Conservation (phyloP, 148 eudicot species). For the Simmondsia chinensis region DNA sequence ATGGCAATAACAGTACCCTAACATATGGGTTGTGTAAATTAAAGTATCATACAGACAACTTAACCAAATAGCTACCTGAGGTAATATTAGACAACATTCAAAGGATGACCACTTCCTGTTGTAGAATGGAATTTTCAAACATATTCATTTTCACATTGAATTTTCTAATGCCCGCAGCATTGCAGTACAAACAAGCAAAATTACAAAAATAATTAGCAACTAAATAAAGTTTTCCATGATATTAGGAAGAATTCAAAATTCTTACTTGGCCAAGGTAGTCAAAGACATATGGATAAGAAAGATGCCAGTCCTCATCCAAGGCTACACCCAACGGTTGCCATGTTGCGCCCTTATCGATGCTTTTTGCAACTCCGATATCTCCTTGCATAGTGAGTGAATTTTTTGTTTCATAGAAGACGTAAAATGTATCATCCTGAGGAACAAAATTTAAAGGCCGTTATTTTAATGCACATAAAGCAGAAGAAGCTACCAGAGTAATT, state of each 20-base stretch:
- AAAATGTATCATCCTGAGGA: slow-evolving; percentile 61
- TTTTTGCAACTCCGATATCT: slow-evolving; percentile 90
- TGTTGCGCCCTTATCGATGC: slow-evolving; percentile 80
- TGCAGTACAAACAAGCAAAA: not conserved
- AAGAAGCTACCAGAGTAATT: too few species aligned
- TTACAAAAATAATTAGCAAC: not conserved
- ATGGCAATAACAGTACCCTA: too few species aligned
- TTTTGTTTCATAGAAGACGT: slow-evolving; percentile 79
- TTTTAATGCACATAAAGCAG: too few species aligned
- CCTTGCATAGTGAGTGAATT: slow-evolving; percentile 90
- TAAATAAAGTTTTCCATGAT: not conserved
- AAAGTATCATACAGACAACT: too few species aligned
- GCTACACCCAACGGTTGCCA: slow-evolving; percentile 90
- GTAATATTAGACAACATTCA: too few species aligned
- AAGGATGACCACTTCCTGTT: too few species aligned
- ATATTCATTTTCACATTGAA: too few species aligned
- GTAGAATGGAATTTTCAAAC: too few species aligned
- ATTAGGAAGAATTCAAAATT: slow-evolving; percentile 1
- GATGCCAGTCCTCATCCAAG: slow-evolving; percentile 97
- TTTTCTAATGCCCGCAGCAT: too few species aligned
- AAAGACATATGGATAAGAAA: slow-evolving; percentile 86
- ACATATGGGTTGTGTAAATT: too few species aligned
- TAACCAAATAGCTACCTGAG: too few species aligned
- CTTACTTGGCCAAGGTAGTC: slow-evolving; percentile 62
- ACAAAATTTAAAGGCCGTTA: not conserved